Base-by-base conservation (phyloP, 345 rosid genomes). In the Carallia brachiata region DNA sequence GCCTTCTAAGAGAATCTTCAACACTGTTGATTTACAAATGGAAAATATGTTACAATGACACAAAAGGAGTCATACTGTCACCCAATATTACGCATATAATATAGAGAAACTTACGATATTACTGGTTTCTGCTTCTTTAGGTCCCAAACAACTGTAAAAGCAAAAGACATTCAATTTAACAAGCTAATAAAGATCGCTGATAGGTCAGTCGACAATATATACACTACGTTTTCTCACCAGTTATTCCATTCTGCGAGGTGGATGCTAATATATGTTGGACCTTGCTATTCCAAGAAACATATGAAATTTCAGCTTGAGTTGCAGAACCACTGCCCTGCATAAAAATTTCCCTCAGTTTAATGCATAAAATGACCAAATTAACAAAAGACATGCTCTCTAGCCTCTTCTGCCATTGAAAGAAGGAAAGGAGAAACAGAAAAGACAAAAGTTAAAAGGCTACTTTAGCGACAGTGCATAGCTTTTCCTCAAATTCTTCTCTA, bases 221-320 rank as follows among this genome's bases (percentile, higher is more conserved):
- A 31, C 37, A 52, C 23, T 50, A 52, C 50, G 57, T 47, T 62
- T 66, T 54, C 96, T 92, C 82, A 96, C 99, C 96, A 66, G 98
- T 96, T 71, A 90, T 88, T 77, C 99, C 99, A 73, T 87, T 88
- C 72, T 85, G 83, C 37, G 99, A 96, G 66, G 99, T 90, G 70
- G 99, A 92, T 62, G 97, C 97, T 70, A 96, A 81, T 73, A 96
- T 96, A 70, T 96, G 90, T 39, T 88, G 91, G 80, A 92, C 96
- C 82, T 87, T 96, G 79, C 91, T 80, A 78, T 96, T 96, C 99
- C 99, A 96, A 47, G 98, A 92, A 52, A 96, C 74, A 83, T 82
- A 92, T 19, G 98, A 92, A 75, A 92, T 90, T 88, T 96, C 99
- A 75, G 93, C 97, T 86, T 96, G 99, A 56, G 92, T 66, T 63